A percentile compares a stretch with the other conserved stretches of the same genome.
Conservation (phyloP, 805 yeast species). For the Ogataea methanolica region DNA sequence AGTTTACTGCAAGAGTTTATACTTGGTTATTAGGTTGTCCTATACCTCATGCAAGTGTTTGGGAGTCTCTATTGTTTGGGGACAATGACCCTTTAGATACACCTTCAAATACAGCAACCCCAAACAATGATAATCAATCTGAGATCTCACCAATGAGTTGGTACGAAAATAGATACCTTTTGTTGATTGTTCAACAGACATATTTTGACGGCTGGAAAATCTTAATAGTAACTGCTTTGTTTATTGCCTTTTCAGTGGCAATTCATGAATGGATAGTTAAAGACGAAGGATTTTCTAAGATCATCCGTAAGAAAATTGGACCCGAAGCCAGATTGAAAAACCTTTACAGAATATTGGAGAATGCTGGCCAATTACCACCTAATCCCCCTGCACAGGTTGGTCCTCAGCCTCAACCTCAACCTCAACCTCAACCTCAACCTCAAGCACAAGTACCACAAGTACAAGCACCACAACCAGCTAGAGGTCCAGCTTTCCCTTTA, state of each 20-base stretch:
- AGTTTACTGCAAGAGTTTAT: conserved; percentile 45
- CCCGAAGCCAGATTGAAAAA: conserved; percentile 41
- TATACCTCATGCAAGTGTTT: conserved; percentile 36
- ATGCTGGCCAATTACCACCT: conserved; percentile 2
- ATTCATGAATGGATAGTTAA: conserved; percentile 64
- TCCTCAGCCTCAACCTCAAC: not conserved
- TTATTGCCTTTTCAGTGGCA: conserved; percentile 15
- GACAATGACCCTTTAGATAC: conserved; percentile 11
- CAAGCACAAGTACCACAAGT: not conserved
- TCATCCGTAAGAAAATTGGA: conserved; percentile 58
- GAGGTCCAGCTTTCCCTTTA: too few species aligned
- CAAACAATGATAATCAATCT: too few species aligned
- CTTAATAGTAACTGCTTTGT: conserved; percentile 18
- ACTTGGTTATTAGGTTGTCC: conserved; percentile 55
- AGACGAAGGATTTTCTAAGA: conserved; percentile 63
- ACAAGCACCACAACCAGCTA: too few species aligned
- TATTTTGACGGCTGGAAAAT: conserved; percentile 14
- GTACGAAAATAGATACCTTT: too few species aligned
- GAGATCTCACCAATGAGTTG: too few species aligned
- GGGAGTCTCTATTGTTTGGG: conserved; percentile 38
- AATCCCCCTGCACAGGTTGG: too few species aligned
- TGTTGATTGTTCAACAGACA: conserved; percentile 5
- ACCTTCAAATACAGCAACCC: too few species aligned
- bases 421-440: not conserved
- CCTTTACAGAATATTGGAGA: conserved; percentile 13